Evolutionary conservation across 23 red algal species (phyloP), one percentile per base, ranked within the genome.

Genomic region (Rhodosorus marinus): DNA sequence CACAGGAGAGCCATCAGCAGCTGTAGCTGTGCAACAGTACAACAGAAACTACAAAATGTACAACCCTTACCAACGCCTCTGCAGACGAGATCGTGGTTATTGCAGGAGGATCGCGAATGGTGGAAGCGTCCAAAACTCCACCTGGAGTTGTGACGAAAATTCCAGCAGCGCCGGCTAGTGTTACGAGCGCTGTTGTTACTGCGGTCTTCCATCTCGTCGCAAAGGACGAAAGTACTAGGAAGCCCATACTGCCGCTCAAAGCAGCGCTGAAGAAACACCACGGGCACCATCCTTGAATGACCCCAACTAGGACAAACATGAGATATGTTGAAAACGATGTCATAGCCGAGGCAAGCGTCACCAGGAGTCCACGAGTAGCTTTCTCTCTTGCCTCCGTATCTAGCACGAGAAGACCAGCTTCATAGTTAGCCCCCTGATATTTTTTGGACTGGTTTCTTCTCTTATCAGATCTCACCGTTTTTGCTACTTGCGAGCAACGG

Each of bases 231-330:
- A 83, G 50, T 14, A 80, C 8, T 40, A 98, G 81, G 9, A 85
- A 28, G 2, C 35, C 24, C 0, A 53, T 57, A 40, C 50, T 59
- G n/a, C n/a, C n/a, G n/a, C n/a, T n/a, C 14, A 82, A 57, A n/a
- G 23, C 53, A 15, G 90, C 90, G 4, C 79, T 86, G 25, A 85
- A 27, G 0, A 98, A 49, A 33, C 90, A 98, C 34, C 80, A 98
- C 14, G 64, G 79, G 49, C 90, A 98, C 46, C 67, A 52, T 3
- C 51, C 62, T n/a, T 56, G 90, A 33, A 98, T 55, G 4, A 79
- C 76, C 15, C 75, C 66, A 22, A 62, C 54, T 26, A 98, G 57
- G 57, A 98, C 49, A 38, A 46, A 48, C 40, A 98, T 62, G 5
- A 85, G 34, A 55, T 76, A 83, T 0, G 17, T 50, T 11, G 75